phyloP scores from a whole-genome alignment of 2,329 filamentous ascomycete genomes.

The Ceratocystis destructans region DNA sequence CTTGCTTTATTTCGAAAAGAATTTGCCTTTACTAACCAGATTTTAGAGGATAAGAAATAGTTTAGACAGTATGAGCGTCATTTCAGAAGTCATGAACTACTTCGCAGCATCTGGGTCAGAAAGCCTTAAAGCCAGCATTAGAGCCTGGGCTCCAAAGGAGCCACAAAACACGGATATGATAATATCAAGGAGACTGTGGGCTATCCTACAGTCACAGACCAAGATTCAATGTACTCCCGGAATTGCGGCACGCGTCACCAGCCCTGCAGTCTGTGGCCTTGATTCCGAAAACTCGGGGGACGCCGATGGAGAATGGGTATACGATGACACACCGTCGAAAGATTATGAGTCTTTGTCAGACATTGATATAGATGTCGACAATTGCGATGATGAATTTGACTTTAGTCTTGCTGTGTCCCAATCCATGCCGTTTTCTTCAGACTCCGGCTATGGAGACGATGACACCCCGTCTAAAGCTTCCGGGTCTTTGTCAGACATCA shows the following conservation, averaged over 20 bases:
- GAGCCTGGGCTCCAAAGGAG: background rate
- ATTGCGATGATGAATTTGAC: background rate
- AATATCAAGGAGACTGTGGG: conserved; percentile 15
- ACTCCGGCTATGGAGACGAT: conserved; percentile 1
- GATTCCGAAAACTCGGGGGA: conserved; percentile 12
- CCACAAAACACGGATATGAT: background rate
- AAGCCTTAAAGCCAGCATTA: conserved; percentile 13
- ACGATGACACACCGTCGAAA: background rate
- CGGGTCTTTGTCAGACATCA: conserved; percentile 15
- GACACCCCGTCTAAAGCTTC: background rate
- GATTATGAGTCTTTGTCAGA: conserved; percentile 11
- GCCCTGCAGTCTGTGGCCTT: background rate
- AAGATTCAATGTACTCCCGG: conserved; percentile 4
- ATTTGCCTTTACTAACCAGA: background rate
- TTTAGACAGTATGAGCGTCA: conserved; percentile 15
- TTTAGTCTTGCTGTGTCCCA: conserved; percentile 4
- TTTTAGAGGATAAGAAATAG: conserved; percentile 12
- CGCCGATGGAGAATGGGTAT: conserved; percentile 7
- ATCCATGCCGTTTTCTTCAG: background rate
- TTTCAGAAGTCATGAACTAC: conserved; percentile 18
- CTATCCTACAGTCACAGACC: conserved; percentile 17
- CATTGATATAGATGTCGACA: conserved; percentile 15
- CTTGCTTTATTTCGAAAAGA: background rate
- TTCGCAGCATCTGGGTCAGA: conserved; percentile 17
- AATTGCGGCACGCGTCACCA: background rate